phyloP scores from a whole-genome alignment of 371 early-diverging fungal species.

The Conidiobolus incongruus region DNA sequence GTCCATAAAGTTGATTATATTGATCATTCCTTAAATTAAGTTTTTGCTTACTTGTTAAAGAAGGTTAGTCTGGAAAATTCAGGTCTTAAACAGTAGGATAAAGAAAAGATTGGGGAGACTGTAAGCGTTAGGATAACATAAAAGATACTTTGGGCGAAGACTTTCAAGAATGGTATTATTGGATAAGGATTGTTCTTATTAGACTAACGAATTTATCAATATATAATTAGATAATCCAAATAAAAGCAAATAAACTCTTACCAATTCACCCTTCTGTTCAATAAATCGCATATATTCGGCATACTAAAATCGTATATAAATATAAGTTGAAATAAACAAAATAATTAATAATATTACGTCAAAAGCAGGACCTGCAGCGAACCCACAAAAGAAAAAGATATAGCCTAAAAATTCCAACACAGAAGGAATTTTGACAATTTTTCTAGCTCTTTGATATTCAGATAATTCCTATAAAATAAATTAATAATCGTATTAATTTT shows the following conservation, averaged over 20 bases:
- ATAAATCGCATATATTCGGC: slow-evolving; percentile 1
- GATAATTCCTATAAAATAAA: slow-evolving; percentile 13
- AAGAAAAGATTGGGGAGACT: neutral
- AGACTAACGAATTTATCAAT: no score
- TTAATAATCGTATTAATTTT: neutral
- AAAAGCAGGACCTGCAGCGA: slow-evolving; percentile 71
- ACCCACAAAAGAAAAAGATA: slow-evolving; percentile 66
- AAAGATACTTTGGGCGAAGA: neutral
- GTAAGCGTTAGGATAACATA: neutral
- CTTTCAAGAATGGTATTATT: neutral
- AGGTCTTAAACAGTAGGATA: neutral
- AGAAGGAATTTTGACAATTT: slow-evolving; percentile 30
- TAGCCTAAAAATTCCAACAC: slow-evolving; percentile 67
- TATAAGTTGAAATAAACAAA: no score
- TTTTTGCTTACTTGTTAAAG: neutral
- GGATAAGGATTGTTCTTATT: no score
- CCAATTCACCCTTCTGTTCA: no score
- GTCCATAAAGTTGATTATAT: no score
- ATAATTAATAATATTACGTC: no score
- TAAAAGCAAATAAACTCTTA: no score
- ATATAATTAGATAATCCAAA: no score
- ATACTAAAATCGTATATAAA: no score
- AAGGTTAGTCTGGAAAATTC: neutral
- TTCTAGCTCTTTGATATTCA: slow-evolving; percentile 32
- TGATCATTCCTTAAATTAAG: no score